Conservation (phyloP, 352 stramenopile genomes). For the Phytophthora sojae region DNA sequence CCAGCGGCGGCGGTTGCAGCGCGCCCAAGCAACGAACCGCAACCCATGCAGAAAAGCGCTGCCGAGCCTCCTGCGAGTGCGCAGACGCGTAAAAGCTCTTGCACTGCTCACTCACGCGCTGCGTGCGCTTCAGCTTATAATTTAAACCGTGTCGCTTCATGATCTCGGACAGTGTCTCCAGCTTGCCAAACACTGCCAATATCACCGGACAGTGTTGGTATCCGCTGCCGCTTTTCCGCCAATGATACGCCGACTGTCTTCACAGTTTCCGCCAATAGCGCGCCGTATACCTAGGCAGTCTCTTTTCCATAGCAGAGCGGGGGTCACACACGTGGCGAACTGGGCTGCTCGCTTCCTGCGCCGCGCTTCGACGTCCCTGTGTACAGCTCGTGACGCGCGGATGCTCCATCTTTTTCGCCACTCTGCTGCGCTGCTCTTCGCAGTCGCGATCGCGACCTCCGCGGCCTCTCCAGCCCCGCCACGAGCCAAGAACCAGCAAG, state of each 20-base stretch:
- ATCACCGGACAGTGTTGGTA: background rate
- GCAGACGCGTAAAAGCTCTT: background rate
- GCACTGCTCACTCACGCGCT: too few relatives aligned
- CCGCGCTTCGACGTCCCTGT: constrained; percentile 6
- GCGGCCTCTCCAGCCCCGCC: background rate
- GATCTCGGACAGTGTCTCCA: background rate
- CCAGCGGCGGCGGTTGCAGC: background rate
- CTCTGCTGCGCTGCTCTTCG: constrained; percentile 11
- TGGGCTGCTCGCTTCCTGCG: constrained; percentile 9
- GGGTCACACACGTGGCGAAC: constrained; percentile 21
- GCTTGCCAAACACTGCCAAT: background rate
- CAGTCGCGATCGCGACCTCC: constrained; percentile 14
- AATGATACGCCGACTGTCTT: too few relatives aligned
- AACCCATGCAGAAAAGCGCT: background rate
- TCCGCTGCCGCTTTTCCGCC: background rate
- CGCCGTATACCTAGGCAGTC: background rate
- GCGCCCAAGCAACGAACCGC: background rate
- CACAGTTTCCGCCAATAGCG: background rate
- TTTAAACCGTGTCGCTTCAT: background rate
- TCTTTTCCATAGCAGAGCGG: background rate
- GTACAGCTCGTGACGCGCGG: background rate
- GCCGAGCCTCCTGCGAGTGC: background rate
- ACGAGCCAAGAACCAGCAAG: constrained; percentile 22
- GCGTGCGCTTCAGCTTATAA: too few relatives aligned
- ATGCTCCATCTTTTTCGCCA: constrained; percentile 11